Percentiles rank a stretch among this genome's conserved stretches.
Conservation (phyloP, 139 green algal genomes). For the Chlorella sp. region DNA sequence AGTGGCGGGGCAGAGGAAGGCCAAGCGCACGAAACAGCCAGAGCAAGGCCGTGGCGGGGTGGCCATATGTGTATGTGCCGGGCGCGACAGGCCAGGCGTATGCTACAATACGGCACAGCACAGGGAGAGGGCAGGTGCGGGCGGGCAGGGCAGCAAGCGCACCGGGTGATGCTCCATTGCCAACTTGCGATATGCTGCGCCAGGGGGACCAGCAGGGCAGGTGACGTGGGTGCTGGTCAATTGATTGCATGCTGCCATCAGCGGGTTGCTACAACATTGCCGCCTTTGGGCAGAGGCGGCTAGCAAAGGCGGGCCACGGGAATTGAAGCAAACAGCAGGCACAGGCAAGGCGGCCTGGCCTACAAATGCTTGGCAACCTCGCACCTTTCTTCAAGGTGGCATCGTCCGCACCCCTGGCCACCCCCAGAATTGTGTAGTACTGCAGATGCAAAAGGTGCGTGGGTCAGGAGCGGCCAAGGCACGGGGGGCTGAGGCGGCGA, state of each 20-base stretch:
- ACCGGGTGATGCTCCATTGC: constrained; percentile 88
- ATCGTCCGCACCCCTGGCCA: constrained; percentile 67
- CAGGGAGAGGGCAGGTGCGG: no score
- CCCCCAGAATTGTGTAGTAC: constrained; percentile 85
- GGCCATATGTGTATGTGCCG: no score
- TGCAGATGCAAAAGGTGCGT: constrained; percentile 21
- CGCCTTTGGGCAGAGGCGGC: no score
- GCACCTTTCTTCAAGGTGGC: constrained; percentile 85
- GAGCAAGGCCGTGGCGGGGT: no score
- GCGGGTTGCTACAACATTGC: no score
- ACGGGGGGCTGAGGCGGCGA: neutral
- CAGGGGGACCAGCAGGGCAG: neutral
- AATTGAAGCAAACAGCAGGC: no score
- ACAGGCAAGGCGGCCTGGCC: no score
- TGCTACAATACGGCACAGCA: no score
- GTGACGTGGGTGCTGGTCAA: no score
- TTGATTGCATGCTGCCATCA: no score
- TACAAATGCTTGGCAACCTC: neutral
- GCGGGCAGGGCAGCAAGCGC: constrained; percentile 2
- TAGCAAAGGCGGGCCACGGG: no score
- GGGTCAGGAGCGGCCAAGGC: neutral
- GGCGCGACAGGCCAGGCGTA: neutral
- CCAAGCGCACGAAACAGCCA: neutral
- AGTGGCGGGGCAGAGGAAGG: neutral
- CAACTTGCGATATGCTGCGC: constrained; percentile 85